A percentile compares a stretch with the other conserved stretches of the same genome.
These are phyloP conservation scores for Curvularia lunata DNA, from an alignment of 2,329 filamentous ascomycete genomes.

Conservation along the genomic window DNA sequence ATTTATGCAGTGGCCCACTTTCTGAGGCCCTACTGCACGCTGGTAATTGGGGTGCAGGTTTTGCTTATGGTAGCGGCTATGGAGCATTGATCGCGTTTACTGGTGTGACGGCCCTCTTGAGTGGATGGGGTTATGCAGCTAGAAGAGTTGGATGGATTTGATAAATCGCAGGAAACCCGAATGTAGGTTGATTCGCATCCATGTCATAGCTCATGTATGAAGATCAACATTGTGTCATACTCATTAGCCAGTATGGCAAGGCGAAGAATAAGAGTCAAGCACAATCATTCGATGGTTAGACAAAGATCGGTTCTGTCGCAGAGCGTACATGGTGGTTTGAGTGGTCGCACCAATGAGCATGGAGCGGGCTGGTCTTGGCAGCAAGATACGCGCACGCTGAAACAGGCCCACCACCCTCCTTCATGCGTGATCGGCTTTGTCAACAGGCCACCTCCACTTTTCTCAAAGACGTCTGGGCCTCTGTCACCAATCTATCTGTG, in stretches of 20 bases:
- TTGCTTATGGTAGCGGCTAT: slow-evolving; percentile 54
- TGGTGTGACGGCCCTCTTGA: slow-evolving; percentile 48
- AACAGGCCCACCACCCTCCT: slow-evolving; percentile 20
- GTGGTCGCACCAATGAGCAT: slow-evolving; percentile 13
- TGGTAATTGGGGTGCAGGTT: slow-evolving; percentile 45
- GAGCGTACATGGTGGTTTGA: slow-evolving; percentile 9
- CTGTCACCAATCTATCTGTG: slow-evolving; percentile 16
- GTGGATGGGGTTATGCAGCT: slow-evolving; percentile 39
- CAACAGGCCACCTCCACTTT: slow-evolving; percentile 8
- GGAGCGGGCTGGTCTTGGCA: slow-evolving; percentile 8
- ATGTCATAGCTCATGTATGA: neutral
- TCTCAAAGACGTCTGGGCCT: slow-evolving; percentile 10
- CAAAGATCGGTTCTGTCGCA: slow-evolving; percentile 15
- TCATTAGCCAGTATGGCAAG: neutral
- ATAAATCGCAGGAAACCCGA: slow-evolving; percentile 2
- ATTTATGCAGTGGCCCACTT: slow-evolving; percentile 58
- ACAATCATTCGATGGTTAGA: slow-evolving; percentile 1
- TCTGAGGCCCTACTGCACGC: slow-evolving; percentile 55
- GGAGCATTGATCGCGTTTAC: slow-evolving; percentile 53
- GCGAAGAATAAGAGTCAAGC: neutral
- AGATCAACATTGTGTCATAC: neutral
- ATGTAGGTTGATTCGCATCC: neutral
- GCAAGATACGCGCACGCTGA: slow-evolving; percentile 18
- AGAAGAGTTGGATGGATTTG: slow-evolving; percentile 43
- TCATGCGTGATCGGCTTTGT: slow-evolving; percentile 12